phyloP scores from a whole-genome alignment of 2,329 filamentous ascomycete species.

The Colletotrichum orchidophilum region DNA sequence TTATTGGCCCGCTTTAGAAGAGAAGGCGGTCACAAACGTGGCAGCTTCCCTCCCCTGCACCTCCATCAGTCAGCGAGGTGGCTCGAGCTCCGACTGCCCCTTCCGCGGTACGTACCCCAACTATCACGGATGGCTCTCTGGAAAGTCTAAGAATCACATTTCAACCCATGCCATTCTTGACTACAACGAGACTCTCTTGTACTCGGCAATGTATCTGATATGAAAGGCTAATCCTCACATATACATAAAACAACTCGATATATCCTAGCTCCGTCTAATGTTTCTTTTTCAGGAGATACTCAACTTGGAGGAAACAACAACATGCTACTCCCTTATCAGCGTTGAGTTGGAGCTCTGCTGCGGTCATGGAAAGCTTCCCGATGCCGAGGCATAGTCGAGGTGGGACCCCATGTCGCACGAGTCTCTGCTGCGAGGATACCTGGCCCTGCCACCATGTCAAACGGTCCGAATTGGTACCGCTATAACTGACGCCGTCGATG shows the following conservation, averaged over 20 bases:
- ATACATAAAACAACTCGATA: neutral
- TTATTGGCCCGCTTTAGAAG: neutral
- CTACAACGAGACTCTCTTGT: neutral
- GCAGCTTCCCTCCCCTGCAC: neutral
- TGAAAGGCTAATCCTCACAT: neutral
- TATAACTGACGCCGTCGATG: neutral
- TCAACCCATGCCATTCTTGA: neutral
- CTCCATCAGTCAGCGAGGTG: constrained; percentile 15
- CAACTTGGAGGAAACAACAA: neutral
- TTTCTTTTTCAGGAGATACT: neutral
- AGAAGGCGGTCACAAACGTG: neutral
- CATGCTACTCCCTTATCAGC: neutral
- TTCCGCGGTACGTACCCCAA: constrained; percentile 1
- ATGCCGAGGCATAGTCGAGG: constrained; percentile 18
- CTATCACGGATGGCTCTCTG: neutral
- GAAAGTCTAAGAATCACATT: neutral
- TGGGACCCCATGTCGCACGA: neutral
- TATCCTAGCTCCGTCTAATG: neutral
- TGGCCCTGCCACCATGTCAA: too few species aligned
- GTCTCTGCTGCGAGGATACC: neutral
- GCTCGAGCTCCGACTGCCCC: neutral
- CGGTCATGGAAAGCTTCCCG: neutral
- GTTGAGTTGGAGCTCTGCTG: neutral
- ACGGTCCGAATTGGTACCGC: neutral
- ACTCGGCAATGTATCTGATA: neutral